phyloP scores from a whole-genome alignment of 371 early-diverging fungal genomes.

The Mucor irregularis region DNA sequence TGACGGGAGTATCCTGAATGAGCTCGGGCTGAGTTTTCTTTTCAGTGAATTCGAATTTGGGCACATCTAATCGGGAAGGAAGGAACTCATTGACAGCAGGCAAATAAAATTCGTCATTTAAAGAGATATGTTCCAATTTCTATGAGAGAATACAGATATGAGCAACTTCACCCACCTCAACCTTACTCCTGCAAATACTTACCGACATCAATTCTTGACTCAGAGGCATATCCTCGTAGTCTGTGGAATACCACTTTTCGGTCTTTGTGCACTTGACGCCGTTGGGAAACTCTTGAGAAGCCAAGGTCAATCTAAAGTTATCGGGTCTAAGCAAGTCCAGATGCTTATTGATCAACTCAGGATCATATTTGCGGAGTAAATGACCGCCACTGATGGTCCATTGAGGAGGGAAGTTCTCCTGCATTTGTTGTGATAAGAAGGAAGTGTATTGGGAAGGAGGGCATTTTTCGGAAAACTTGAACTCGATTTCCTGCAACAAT shows the following conservation, averaged over 20 bases:
- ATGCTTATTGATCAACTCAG: conserved; percentile 52
- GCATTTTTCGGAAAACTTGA: conserved; percentile 82
- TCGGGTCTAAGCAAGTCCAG: conserved; percentile 61
- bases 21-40: conserved; percentile 53
- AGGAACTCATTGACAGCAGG: conserved; percentile 84
- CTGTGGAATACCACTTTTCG: conserved; percentile 83
- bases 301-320: conserved; percentile 60
- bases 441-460: conserved; percentile 57
- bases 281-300: conserved; percentile 47
- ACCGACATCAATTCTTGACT: conserved; percentile 57
- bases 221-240: conserved; percentile 70
- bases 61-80: conserved; percentile 63
- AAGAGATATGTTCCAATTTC: conserved; percentile 14
- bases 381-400: conserved; percentile 68
- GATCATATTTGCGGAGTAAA: conserved; percentile 61
- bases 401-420: conserved; percentile 65
- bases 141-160: too few relatives aligned
- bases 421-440: conserved; percentile 53
- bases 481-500: conserved; percentile 65
- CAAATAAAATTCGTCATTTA: conserved; percentile 64
- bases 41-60: conserved; percentile 35
- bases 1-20: conserved; percentile 64
- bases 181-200: background rate
- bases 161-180: too few relatives aligned
- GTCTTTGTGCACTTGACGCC: conserved; percentile 50